These are phyloP conservation scores for Dothistroma pini DNA, from an alignment of 2,329 filamentous ascomycete genomes.

Conservation along the genomic window DNA sequence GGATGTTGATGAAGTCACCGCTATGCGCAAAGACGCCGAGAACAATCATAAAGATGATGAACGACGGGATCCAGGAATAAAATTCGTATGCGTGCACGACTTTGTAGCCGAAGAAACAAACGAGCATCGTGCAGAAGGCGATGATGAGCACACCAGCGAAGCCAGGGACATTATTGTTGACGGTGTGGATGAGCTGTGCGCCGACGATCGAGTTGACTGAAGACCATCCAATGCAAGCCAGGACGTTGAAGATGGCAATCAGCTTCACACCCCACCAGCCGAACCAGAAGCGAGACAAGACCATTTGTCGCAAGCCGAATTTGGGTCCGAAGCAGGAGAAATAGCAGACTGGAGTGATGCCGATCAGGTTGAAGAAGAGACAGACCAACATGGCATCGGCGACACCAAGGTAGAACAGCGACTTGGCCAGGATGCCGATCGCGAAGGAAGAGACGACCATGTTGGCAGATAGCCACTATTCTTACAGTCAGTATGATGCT, in stretches of 20 bases:
- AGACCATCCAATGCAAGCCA: slow-evolving; percentile 72
- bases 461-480: slow-evolving; percentile 71
- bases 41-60: slow-evolving; percentile 69
- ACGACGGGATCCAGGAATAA: slow-evolving; percentile 69
- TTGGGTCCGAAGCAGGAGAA: slow-evolving; percentile 73
- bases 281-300: slow-evolving; percentile 73
- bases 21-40: slow-evolving; percentile 65
- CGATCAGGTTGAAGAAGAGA: slow-evolving; percentile 71
- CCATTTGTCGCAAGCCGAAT: slow-evolving; percentile 76
- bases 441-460: slow-evolving; percentile 75
- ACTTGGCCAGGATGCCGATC: slow-evolving; percentile 67
- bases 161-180: slow-evolving; percentile 66
- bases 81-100: slow-evolving; percentile 74
- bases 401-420: slow-evolving; percentile 67
- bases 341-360: slow-evolving; percentile 68
- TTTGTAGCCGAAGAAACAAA: slow-evolving; percentile 73
- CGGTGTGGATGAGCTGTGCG: slow-evolving; percentile 70
- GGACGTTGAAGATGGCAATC: slow-evolving; percentile 65
- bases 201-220: slow-evolving; percentile 77
- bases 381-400: slow-evolving; percentile 68
- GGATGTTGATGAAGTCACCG: slow-evolving; percentile 60
- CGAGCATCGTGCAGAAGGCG: slow-evolving; percentile 60
- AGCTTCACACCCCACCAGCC: slow-evolving; percentile 46
- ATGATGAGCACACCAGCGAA: slow-evolving; percentile 74
- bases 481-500: slow-evolving; percentile 13